Percentiles rank a stretch among this genome's conserved stretches.
These are phyloP conservation scores for Rhodotorula mucilaginosa DNA, from an alignment of 1,284 basidiomycete genomes.

Conservation along the genomic window DNA sequence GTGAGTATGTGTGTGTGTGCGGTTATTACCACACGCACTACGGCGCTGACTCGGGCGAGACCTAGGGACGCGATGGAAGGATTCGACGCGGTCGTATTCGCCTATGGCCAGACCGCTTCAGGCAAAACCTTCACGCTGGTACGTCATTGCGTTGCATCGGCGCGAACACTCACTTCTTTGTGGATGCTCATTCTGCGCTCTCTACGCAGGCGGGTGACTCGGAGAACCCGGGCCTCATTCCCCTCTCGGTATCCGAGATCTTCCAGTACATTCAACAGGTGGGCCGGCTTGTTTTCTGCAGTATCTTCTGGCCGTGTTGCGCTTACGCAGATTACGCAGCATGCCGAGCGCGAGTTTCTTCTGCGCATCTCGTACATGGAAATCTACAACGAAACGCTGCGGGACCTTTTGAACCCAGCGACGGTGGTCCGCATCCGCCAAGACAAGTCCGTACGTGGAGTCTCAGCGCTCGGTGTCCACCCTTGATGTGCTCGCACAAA, in stretches of 20 bases:
- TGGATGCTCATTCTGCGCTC: too few species aligned
- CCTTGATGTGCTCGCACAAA: background rate
- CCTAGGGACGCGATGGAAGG: slow-evolving; percentile 74
- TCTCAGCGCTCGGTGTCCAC: background rate
- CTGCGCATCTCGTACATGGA: slow-evolving; percentile 92
- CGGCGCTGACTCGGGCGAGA: slow-evolving; percentile 53
- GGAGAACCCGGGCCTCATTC: slow-evolving; percentile 88
- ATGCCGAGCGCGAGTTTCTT: slow-evolving; percentile 79
- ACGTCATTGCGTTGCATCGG: slow-evolving; percentile 31
- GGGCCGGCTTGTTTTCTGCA: background rate
- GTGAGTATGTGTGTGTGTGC: slow-evolving; percentile 40
- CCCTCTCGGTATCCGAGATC: slow-evolving; percentile 68
- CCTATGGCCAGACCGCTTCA: slow-evolving; percentile 81
- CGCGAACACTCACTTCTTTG: slow-evolving; percentile 21
- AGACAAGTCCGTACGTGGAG: slow-evolving; percentile 33
- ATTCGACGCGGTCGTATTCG: slow-evolving; percentile 91
- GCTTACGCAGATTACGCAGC: slow-evolving; percentile 7
- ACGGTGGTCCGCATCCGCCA: slow-evolving; percentile 42
- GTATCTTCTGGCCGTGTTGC: too few species aligned
- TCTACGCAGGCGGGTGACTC: slow-evolving; percentile 62
- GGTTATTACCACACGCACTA: background rate
- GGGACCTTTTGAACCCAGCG: slow-evolving; percentile 75
- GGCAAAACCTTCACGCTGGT: slow-evolving; percentile 91
- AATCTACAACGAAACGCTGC: slow-evolving; percentile 92
- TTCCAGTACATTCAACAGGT: slow-evolving; percentile 53